Conservation (phyloP, 139 green algal genomes). For the Chlorella vulgaris region DNA sequence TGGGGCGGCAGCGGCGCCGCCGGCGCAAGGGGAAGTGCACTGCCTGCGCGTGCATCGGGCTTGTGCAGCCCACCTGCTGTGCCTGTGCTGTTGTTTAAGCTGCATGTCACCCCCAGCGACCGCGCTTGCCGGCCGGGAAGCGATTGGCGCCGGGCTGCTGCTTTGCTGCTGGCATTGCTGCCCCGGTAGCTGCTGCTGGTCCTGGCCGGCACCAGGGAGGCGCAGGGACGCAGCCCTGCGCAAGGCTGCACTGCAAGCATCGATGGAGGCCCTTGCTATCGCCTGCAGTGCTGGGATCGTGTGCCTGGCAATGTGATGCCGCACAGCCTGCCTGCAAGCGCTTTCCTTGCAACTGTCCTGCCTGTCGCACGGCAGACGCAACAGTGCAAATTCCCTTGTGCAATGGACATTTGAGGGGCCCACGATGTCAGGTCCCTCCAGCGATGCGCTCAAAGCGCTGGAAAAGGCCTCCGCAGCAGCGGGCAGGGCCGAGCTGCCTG, state of each 20-base stretch:
- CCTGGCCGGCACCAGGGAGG: too few relatives aligned
- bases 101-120: conserved; percentile 33
- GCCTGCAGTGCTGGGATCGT: too few relatives aligned
- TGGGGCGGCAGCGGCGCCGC: background rate
- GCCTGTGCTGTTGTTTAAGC: conserved; percentile 42
- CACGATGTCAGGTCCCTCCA: background rate
- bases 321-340: too few relatives aligned
- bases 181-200: conserved; percentile 1
- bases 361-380: too few relatives aligned
- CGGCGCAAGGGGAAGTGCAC: background rate
- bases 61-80: background rate
- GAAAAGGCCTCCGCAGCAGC: background rate
- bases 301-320: too few relatives aligned
- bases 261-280: too few relatives aligned
- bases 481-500: background rate
- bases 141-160: background rate
- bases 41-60: too few relatives aligned
- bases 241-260: background rate
- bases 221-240: conserved; percentile 3
- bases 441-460: background rate
- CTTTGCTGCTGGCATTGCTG: background rate
- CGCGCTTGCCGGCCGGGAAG: background rate
- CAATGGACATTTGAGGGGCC: too few relatives aligned
- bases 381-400: too few relatives aligned
- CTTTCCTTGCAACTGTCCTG: too few relatives aligned